Base-by-base conservation (phyloP, 1,284 basidiomycete genomes). In the Rhodotorula sp. region DNA sequence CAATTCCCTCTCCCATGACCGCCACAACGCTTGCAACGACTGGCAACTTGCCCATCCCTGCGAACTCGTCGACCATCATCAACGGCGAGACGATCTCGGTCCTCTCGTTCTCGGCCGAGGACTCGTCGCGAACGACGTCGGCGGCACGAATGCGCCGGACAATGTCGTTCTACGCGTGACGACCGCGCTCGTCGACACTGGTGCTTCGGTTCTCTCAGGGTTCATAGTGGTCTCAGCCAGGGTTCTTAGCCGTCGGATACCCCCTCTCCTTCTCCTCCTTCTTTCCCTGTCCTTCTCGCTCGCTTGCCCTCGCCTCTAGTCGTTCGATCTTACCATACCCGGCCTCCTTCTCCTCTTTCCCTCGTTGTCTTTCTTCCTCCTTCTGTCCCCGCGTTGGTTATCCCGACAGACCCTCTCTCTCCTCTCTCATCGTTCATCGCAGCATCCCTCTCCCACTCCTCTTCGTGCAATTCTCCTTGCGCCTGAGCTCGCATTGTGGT, bases 41-140 rank as follows among this genome's bases (percentile, higher is more conserved):
- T n/a, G 69, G 71, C 32, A 69, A 73, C 64, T 27, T 68, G 13
- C 74, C 71, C 12, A 67, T 73, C n/a, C 74, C 71, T 1, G 69
- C 69, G 0, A 57, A 54, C 2, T 51, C 54, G 32, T 64, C 64
- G n/a, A 71, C 71, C 13, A 62, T 59, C 22, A 62, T 74, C 53
- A 54, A 36, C 48, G 71, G 67, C 29, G 48, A 58, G 57, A 62
- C 57, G 22, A 51, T 63, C 27, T 59, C 66, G 29, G 46, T 51
- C 25, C 34, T 66, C 21, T 53, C 62, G 12, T 25, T 19, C 19
- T 44, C 56, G 46, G 25, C 39, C 19, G 39, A 53, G 32, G 32
- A 22, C 21, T 29, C 25, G 25, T 25, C 25, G 13, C 36, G 34
- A 25, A 25, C 19, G 17, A 58, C 46, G 8, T 56, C 50, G 27